phyloP scores from a whole-genome alignment of 768 basidiomycete species.

The Tricholoma flavovirens region DNA sequence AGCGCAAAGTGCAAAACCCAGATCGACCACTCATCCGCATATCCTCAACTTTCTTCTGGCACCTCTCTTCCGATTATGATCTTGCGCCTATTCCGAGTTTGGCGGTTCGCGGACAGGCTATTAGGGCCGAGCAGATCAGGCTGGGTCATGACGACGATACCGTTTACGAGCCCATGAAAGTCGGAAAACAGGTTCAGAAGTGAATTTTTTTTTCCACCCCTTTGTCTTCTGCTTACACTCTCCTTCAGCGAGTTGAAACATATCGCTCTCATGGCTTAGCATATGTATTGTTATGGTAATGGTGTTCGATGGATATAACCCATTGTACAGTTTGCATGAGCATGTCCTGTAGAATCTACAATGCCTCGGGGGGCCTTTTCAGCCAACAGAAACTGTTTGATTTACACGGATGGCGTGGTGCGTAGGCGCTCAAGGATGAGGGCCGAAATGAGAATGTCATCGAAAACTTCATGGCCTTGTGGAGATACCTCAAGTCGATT shows the following conservation, averaged over 20 bases:
- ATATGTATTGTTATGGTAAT: not conserved
- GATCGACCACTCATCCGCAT: conserved; percentile 90
- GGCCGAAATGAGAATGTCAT: conserved; percentile 38
- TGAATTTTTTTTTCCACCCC: conserved; percentile 27
- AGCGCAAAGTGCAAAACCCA: conserved; percentile 51
- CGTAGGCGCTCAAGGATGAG: conserved; percentile 36
- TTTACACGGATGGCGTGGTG: conserved; percentile 27
- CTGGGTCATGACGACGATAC: conserved; percentile 36
- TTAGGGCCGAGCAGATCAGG: conserved; percentile 36
- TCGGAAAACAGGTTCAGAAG: conserved; percentile 86
- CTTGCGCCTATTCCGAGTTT: conserved; percentile 61
- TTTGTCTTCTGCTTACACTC: not conserved
- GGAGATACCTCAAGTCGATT: conserved; percentile 34
- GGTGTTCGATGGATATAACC: not conserved
- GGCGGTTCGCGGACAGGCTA: conserved; percentile 36
- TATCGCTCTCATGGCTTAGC: conserved; percentile 55
- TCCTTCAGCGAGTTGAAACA: conserved; percentile 65
- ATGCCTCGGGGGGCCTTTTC: no score
- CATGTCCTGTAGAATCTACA: no score
- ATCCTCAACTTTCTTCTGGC: conserved; percentile 96
- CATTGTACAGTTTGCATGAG: not conserved
- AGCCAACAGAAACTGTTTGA: not conserved
- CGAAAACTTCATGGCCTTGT: conserved; percentile 33
- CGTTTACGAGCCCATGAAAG: conserved; percentile 70
- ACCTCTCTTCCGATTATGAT: conserved; percentile 80